phyloP scores from a whole-genome alignment of 73 alveolate species.

The Blepharisma japonicum region DNA sequence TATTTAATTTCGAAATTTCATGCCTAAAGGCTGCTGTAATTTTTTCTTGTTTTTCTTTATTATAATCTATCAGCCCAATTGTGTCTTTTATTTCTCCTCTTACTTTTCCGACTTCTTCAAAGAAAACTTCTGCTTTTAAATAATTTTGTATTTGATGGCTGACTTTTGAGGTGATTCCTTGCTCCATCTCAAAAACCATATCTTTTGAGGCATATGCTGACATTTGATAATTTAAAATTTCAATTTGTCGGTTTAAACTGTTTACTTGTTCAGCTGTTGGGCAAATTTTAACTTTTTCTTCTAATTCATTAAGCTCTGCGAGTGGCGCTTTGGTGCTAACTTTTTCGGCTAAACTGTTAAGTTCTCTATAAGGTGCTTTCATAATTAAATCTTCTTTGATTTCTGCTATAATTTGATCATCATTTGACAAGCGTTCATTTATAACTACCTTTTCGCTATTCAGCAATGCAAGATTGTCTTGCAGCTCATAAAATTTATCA shows the following conservation, averaged over 20 bases:
- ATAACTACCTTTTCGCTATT: background rate
- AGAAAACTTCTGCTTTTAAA: background rate
- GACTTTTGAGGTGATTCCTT: background rate
- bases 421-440: background rate
- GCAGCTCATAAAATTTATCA: background rate
- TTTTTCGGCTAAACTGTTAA: conserved; percentile 12
- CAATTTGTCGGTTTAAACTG: background rate
- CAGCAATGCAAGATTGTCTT: background rate
- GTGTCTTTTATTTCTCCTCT: background rate
- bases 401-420: background rate
- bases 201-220: conserved; percentile 8
- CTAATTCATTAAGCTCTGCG: background rate
- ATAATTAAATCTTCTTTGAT: background rate
- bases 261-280: conserved; percentile 20
- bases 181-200: conserved; percentile 1
- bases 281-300: background rate
- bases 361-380: conserved; percentile 14
- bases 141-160: background rate
- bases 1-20: background rate
- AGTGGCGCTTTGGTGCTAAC: conserved; percentile 13
- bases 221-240: conserved; percentile 12
- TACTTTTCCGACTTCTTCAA: background rate
- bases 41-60: conserved; percentile 10
- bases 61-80: background rate
- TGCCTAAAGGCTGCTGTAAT: too few species aligned